Evolutionary conservation across 2,329 filamentous ascomycete genomes (phyloP), one percentile per base, ranked within the genome.

Genomic region (Ophiosphaerella korrae): DNA sequence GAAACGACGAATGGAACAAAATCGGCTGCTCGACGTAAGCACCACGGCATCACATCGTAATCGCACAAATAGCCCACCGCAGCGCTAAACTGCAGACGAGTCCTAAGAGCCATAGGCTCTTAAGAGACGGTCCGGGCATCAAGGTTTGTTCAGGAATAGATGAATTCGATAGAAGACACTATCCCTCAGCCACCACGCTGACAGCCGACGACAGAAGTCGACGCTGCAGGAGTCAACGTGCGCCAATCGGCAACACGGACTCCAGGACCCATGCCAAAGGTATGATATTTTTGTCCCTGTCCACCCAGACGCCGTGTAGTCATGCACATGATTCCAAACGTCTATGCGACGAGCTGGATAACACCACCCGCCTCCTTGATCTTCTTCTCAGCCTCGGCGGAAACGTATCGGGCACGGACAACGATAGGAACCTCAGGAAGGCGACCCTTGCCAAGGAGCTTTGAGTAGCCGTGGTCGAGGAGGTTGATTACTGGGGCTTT

Each of bases 401-500:
- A 92, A 81, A 99, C 90, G 84, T 92, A 97, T 78, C 94, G 85
- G 70, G 94, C 93, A 76, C 90, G 90, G 67, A 99, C 92, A 74
- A 99, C 90, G 73, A 99, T 80, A 68, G 94, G 94, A 74, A 97
- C 86, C 75, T 93, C 84, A 74, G 94, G 93, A 73, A 97, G 84
- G 75, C 93, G 88, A 80, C 94, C 94, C 88, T 99, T 99, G 78
- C 94, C 95, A 77, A 99, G 89, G 68, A 99, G 87, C 85, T 99
- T 99, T 76, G 92, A 90, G 88, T 97, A 99, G 71, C 95, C 94
- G 79, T 96, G 88, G 72, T 92, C 85, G 63, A 97, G 88, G 78
- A 99, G 90, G 83, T 99, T 93, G 83, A 99, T 88, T 75, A 99
- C 94, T 76, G 94, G 94, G 62, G 93, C 92, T 77, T 90, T 96